A percentile compares a stretch with the other conserved stretches of the same genome.
phyloP scores from a whole-genome alignment of 768 basidiomycete genomes.

The Termitomyces sp. region DNA sequence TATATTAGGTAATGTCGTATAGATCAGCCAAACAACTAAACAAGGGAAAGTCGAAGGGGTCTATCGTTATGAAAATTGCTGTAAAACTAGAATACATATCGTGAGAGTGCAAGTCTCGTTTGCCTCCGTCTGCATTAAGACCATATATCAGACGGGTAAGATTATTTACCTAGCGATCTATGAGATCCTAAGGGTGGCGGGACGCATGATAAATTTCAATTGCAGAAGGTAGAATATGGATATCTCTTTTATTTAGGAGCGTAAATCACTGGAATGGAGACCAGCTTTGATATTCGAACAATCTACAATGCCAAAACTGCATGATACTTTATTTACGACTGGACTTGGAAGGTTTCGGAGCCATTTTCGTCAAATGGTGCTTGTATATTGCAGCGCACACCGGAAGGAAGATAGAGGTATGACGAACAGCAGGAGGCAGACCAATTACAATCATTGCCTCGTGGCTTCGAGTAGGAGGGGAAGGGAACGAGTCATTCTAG shows the following conservation, averaged over 20 bases:
- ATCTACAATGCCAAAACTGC: neutral
- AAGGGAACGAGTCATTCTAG: slow-evolving; percentile 6
- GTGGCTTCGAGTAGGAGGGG: neutral
- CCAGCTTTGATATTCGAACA: neutral
- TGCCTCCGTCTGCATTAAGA: no score
- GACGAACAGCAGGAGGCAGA: neutral
- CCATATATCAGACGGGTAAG: no score
- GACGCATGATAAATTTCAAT: neutral
- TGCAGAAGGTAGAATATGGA: neutral
- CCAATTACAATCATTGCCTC: neutral
- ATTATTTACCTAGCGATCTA: neutral
- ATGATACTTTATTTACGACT: neutral
- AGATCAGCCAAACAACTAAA: no score
- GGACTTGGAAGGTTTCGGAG: neutral
- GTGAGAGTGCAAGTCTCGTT: neutral
- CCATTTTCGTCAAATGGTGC: neutral
- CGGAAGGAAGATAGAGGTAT: neutral
- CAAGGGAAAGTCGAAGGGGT: no score
- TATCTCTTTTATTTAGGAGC: neutral
- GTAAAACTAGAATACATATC: no score
- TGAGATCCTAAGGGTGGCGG: neutral
- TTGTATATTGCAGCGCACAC: neutral
- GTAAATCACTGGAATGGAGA: neutral
- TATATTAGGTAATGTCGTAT: no score
- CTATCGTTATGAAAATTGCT: no score